Evolutionary conservation across 129 eudicot species (phyloP), one percentile per base, ranked within the genome.

Genomic region (Flaveria brownii): DNA sequence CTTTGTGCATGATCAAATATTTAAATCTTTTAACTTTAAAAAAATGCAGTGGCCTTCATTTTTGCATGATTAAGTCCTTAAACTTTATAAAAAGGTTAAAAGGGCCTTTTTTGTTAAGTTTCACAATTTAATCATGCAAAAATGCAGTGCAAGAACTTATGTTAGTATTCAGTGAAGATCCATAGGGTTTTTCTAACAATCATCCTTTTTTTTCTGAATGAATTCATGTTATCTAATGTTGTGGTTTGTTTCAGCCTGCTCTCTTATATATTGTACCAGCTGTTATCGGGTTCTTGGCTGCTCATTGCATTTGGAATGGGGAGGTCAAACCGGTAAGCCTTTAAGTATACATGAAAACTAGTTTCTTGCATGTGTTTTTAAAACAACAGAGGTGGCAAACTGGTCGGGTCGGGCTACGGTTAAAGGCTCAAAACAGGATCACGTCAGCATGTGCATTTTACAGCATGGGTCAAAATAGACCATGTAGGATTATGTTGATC

Each of bases 261-360:
- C 87, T 95, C 6, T 65, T 95, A 68, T 95, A 95, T 75, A 95
- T 95, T 45, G 99, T 95, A 50, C 99, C 99, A 15, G 78, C 89
- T 30, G 97, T 89, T 45, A 88, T 87, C n/a, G 99, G 99, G 73
- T 95, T 89, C 84, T 84, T 95, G 89, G 97, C 94, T 61, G 91
- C 70, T 39, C 97, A 95, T 86, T 88, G 91, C 82, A 59, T 91
- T 23, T 95, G 92, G 96, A 95, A 91, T 42, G 99, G 99, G 59
- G 99, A 91, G 16, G 88, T 95, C 68, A 95, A 95, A 83, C 88
- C 86, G 79, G 99, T 95, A 81, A 75, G 88, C 68, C 47, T 52
- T 42, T 9, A 70, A 30, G 22, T 46, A 15, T 70, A n/a, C 61
- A 23, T n/a, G 18, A 42, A 45, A 68, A 56, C 12, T n/a, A 18